These are phyloP conservation scores for Salvia hispanica DNA, from an alignment of 257 asterid genomes.

Conservation along the genomic window DNA sequence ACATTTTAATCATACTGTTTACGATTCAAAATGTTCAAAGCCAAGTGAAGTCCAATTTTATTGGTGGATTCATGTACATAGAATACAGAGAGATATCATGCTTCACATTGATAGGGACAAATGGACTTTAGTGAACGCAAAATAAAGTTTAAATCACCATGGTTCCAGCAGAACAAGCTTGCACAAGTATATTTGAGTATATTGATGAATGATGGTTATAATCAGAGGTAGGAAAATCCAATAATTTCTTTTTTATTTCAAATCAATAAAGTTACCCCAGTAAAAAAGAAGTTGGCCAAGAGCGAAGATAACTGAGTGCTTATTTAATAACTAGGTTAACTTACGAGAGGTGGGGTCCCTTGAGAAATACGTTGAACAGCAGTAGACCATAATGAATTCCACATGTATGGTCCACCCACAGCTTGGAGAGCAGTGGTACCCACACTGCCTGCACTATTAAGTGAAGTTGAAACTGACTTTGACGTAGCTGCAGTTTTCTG, in stretches of 20 bases:
- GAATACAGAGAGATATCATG: conserved; percentile 24
- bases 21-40: conserved; percentile 15
- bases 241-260: background rate
- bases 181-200: background rate
- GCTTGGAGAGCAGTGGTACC: conserved; percentile 87
- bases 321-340: conserved; percentile 29
- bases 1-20: conserved; percentile 1
- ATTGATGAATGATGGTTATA: background rate
- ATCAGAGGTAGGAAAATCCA: background rate
- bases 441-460: conserved; percentile 73
- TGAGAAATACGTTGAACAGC: conserved; percentile 97
- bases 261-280: background rate
- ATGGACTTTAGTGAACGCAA: background rate
- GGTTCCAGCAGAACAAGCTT: conserved; percentile 12
- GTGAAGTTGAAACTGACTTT: conserved; percentile 77
- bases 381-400: conserved; percentile 81
- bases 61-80: conserved; percentile 6
- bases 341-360: conserved; percentile 99
- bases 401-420: conserved; percentile 94
- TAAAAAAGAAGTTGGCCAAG: background rate
- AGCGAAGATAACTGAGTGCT: background rate
- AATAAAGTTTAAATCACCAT: conserved; percentile 2
- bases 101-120: conserved; percentile 4
- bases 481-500: conserved; percentile 53
- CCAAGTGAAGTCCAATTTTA: conserved; percentile 12